These are phyloP conservation scores for Aspergillus carlsbadensis DNA, from an alignment of 495 filamentous ascomycete genomes.

Conservation along the genomic window DNA sequence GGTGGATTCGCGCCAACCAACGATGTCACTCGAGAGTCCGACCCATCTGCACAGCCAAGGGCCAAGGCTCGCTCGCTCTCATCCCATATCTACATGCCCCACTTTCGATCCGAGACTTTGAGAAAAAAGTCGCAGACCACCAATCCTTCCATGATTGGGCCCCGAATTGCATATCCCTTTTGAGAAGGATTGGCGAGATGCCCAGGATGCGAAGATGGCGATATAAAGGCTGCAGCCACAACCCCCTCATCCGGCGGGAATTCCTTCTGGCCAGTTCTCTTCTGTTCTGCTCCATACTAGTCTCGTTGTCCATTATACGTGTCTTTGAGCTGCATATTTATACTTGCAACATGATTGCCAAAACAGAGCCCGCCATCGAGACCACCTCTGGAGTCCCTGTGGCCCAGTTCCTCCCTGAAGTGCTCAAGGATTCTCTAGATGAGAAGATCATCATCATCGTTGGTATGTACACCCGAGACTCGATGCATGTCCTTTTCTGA, in stretches of 20 bases:
- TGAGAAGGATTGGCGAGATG: not conserved
- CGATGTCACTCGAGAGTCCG: slow-evolving; percentile 4
- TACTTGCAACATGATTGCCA: slow-evolving; percentile 20
- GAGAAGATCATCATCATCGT: slow-evolving; percentile 24
- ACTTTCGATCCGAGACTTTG: not conserved
- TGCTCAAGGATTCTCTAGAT: slow-evolving; percentile 11
- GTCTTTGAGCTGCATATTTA: not conserved
- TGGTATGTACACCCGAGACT: slow-evolving; percentile 10
- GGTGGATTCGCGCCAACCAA: slow-evolving; percentile 13
- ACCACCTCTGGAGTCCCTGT: slow-evolving; percentile 9
- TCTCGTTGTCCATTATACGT: not conserved
- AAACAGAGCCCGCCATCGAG: slow-evolving; percentile 13
- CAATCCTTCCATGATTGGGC: not conserved
- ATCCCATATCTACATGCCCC: slow-evolving; percentile 10
- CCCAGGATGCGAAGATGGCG: not conserved
- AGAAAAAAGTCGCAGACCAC: not conserved
- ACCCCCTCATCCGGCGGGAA: not conserved
- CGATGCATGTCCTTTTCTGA: not conserved
- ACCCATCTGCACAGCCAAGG: slow-evolving; percentile 3
- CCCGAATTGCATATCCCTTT: not conserved
- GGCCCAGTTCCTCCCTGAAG: slow-evolving; percentile 15
- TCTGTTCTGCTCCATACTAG: not conserved
- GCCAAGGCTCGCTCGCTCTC: slow-evolving; percentile 4
- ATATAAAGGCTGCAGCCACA: slow-evolving; percentile 3
- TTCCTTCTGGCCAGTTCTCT: not conserved